Percentiles rank a stretch among this genome's conserved stretches.
Conservation (phyloP, 1,284 basidiomycete genomes). For the Polyporus tsugae region DNA sequence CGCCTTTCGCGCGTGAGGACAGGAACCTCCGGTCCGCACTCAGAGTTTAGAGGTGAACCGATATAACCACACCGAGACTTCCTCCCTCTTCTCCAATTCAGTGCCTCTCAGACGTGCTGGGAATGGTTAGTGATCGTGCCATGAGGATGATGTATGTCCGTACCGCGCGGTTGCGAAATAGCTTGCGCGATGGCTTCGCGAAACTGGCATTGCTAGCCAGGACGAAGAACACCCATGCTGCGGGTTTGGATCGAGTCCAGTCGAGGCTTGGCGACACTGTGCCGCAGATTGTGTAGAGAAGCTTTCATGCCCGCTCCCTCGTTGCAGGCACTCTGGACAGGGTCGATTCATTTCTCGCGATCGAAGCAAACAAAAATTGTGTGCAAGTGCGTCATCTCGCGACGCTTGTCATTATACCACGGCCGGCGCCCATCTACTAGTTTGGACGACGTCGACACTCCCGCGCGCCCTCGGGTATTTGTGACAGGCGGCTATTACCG, state of each 20-base stretch:
- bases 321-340: constrained; percentile 5
- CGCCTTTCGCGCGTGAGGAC: constrained; percentile 3
- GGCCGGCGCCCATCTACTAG: neutral
- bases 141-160: constrained; percentile 10
- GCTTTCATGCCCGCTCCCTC: constrained; percentile 9
- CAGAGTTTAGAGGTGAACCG: constrained; percentile 12
- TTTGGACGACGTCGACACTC: constrained; percentile 4
- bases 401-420: neutral
- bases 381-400: constrained; percentile 7
- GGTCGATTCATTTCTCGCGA: constrained; percentile 9
- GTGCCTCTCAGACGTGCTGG: neutral
- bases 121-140: constrained; percentile 10
- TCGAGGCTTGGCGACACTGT: constrained; percentile 6
- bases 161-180: neutral
- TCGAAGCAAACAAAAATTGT: neutral
- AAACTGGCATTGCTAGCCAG: neutral
- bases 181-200: neutral
- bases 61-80: constrained; percentile 10
- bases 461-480: neutral
- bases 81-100: neutral
- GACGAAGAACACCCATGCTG: neutral
- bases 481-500: constrained; percentile 8
- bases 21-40: constrained; percentile 5
- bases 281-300: neutral
- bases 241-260: neutral